A percentile compares a stretch with the other conserved stretches of the same genome.
Conservation (phyloP, 1,284 basidiomycete genomes). For the Trametes polyzona region DNA sequence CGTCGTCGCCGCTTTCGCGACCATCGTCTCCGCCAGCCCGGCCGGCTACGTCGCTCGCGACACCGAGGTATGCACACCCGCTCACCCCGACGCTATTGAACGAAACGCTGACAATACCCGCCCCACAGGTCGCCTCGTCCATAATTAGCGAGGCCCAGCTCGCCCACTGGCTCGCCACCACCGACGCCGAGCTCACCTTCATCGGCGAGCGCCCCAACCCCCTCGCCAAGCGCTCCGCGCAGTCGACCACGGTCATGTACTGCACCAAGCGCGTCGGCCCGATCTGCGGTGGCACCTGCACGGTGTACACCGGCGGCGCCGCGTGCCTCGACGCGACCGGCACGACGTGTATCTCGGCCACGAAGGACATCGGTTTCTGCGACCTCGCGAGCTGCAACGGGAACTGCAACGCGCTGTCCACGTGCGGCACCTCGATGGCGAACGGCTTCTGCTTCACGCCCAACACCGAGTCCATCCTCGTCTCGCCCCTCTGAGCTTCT, state of each 20-base stretch:
- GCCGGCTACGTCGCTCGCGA: background rate
- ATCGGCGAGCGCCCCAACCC: slow-evolving; percentile 1
- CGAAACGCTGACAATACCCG: background rate
- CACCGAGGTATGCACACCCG: too few relatives aligned
- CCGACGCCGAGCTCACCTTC: slow-evolving; percentile 8
- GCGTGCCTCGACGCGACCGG: slow-evolving; percentile 1
- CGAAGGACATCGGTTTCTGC: slow-evolving; percentile 6
- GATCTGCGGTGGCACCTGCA: slow-evolving; percentile 4
- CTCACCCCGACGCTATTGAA: background rate
- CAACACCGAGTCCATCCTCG: slow-evolving; percentile 2
- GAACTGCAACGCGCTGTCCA: background rate
- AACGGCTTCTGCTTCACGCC: slow-evolving; percentile 6
- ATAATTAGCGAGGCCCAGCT: background rate
- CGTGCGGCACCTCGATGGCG: background rate
- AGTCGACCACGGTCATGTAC: background rate
- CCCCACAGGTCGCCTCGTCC: background rate
- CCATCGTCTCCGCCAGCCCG: background rate
- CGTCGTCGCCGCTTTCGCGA: background rate
- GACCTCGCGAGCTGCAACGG: slow-evolving; percentile 1
- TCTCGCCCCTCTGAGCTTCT: background rate
- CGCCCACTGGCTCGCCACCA: slow-evolving; percentile 1
- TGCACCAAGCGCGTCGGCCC: background rate
- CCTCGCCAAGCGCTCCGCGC: slow-evolving; percentile 3
- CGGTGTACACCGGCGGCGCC: slow-evolving; percentile 2
- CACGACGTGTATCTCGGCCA: background rate